Base-by-base conservation (phyloP, 2,329 filamentous ascomycete genomes). In the Trichoderma pleuroti region DNA sequence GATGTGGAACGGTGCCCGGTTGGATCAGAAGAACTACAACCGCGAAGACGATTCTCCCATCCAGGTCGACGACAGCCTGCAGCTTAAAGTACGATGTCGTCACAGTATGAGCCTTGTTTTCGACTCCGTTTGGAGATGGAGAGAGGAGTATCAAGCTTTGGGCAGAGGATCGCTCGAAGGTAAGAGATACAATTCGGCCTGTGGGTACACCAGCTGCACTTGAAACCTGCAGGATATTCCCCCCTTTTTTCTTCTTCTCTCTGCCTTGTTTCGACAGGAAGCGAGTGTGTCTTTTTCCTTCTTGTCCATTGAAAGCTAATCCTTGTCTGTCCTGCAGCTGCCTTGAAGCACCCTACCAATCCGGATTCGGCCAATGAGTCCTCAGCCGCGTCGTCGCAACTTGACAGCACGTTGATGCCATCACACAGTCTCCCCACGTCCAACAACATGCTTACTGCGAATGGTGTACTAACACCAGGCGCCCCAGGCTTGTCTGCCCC, bases 21-120 rank as follows among this genome's bases (percentile, higher is more conserved):
- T 87, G 11, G 86, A 88, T 42, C 81, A 82, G 75, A 83, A 84
- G 28, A 76, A 82, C 46, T 84, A 84, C 71, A 82, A 84, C 57
- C 82, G 84, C 71, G 83, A 86, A 67, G 86, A 88, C 72, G 79
- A 83, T 54, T 78, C 81, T 2, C 82, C 86, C 21, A 81, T 84
- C 56, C 80, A 84, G 46, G 84, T 91, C 54, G 91, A 94, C 75
- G 90, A 93, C 74, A 91, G 87, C 72, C 82, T 95, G 56, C 91
- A 94, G 78, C 86, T 96, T 62, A 93, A 93, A 77, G 91, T 95
- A n/a, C 88, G 92, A 63, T 94, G 92, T 75, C 86, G 92, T 28
- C 93, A 93, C 84, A 94, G 92, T 80, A 93, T 95, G 90, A 94
- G 91, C 78, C 86, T 94, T 16, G 90, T 96, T 2, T 95, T 93